These are phyloP conservation scores for Pythium vanterpoolii DNA, from an alignment of 352 stramenopile genomes.

Conservation along the genomic window DNA sequence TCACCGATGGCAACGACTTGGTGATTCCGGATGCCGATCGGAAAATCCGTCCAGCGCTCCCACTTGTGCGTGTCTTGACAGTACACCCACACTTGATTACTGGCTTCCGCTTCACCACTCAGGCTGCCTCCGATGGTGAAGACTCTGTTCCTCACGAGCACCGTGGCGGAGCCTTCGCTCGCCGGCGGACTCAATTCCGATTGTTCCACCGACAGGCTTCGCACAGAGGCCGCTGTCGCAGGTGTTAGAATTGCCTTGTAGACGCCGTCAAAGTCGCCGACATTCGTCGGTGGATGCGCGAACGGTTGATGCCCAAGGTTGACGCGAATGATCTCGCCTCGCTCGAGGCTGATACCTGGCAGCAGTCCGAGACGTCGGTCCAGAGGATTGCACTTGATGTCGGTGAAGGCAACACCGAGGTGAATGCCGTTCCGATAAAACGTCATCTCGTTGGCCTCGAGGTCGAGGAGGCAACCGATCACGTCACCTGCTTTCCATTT, in stretches of 20 bases:
- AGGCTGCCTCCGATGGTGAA: constrained; percentile 68
- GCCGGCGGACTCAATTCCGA: constrained; percentile 5
- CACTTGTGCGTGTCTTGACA: constrained; percentile 47
- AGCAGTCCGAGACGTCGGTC: constrained; percentile 71
- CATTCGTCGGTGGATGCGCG: constrained; percentile 58
- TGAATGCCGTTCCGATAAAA: constrained; percentile 89
- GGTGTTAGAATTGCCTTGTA: constrained; percentile 48
- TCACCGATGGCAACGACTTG: constrained; percentile 74
- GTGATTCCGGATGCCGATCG: constrained; percentile 74
- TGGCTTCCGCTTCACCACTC: constrained; percentile 21
- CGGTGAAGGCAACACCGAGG: constrained; percentile 71
- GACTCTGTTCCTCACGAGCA: constrained; percentile 54
- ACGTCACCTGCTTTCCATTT: constrained; percentile 91
- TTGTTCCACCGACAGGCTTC: constrained; percentile 15
- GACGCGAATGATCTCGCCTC: constrained; percentile 83
- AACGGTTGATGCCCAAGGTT: constrained; percentile 84
- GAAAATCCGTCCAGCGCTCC: constrained; percentile 81
- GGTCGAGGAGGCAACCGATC: constrained; percentile 88
- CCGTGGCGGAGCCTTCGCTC: constrained; percentile 54
- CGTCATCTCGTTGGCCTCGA: constrained; percentile 76
- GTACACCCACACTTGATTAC: constrained; percentile 71
- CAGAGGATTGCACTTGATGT: constrained; percentile 43
- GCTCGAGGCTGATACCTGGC: constrained; percentile 84
- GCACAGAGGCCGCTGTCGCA: constrained; percentile 37
- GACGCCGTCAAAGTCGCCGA: constrained; percentile 63